These are phyloP conservation scores for Simmondsia chinensis DNA, from an alignment of 148 eudicot species.

Conservation along the genomic window DNA sequence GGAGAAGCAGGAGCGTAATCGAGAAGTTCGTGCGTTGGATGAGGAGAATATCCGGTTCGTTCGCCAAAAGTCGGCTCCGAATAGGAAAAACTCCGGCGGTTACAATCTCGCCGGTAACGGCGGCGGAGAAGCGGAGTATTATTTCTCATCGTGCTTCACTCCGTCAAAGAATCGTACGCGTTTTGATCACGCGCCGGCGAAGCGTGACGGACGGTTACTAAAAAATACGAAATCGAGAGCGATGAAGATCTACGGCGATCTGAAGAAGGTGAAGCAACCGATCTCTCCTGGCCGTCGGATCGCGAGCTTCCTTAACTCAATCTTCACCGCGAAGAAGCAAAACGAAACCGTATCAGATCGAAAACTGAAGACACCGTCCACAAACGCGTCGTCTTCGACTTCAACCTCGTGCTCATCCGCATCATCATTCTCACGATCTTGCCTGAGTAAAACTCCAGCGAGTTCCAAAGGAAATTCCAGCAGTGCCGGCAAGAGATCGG, in stretches of 20 bases:
- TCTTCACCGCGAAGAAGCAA: conserved; percentile 35
- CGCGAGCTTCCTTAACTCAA: conserved; percentile 57
- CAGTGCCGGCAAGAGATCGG: conserved; percentile 26
- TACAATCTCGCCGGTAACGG: conserved; percentile 11
- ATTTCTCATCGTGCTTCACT: conserved; percentile 12
- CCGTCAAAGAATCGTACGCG: conserved; percentile 4
- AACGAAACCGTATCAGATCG: background rate
- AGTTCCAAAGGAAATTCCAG: conserved; percentile 6
- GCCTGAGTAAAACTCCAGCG: conserved; percentile 37
- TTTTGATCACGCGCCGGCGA: conserved; percentile 11
- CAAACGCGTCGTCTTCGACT: background rate
- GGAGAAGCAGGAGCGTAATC: conserved; percentile 20
- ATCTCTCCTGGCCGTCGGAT: conserved; percentile 71
- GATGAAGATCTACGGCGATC: conserved; percentile 62
- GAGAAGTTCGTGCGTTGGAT: background rate
- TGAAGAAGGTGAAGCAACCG: conserved; percentile 59
- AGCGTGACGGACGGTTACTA: conserved; percentile 29
- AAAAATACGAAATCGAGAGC: conserved; percentile 57
- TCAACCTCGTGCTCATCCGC: conserved; percentile 28
- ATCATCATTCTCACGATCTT: conserved; percentile 41
- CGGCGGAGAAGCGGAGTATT: no score
- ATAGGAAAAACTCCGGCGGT: background rate
- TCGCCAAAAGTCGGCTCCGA: conserved; percentile 19
- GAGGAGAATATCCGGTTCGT: conserved; percentile 5
- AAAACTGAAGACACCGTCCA: background rate